phyloP scores from a whole-genome alignment of 2,329 filamentous ascomycete genomes.

The Fusarium zealandicum region DNA sequence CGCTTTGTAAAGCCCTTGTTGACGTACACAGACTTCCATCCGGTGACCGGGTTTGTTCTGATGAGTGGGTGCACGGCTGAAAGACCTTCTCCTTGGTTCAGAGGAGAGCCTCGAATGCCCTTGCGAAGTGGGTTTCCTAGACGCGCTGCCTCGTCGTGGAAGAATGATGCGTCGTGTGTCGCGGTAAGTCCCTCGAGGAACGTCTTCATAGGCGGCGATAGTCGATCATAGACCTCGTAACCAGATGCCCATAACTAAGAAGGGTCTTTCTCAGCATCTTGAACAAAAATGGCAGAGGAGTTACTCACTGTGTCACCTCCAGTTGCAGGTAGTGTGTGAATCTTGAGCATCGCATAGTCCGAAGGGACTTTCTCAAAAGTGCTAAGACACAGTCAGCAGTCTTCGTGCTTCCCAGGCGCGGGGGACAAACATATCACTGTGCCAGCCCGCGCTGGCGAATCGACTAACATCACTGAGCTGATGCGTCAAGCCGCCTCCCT shows the following conservation, averaged over 20 bases:
- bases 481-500: constrained; percentile 59
- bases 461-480: constrained; percentile 58
- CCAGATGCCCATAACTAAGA: constrained; percentile 66
- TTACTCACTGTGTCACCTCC: constrained; percentile 60
- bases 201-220: constrained; percentile 56
- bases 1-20: constrained; percentile 60
- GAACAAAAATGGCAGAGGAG: neutral
- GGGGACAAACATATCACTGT: constrained; percentile 57
- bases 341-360: constrained; percentile 67
- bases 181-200: constrained; percentile 59
- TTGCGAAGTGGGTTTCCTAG: constrained; percentile 56
- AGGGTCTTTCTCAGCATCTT: constrained; percentile 47
- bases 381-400: constrained; percentile 27
- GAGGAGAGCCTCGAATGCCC: constrained; percentile 58
- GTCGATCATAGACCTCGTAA: constrained; percentile 65
- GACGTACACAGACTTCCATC: constrained; percentile 63
- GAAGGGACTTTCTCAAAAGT: constrained; percentile 65
- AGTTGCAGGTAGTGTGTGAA: constrained; percentile 62
- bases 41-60: constrained; percentile 67
- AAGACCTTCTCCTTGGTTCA: constrained; percentile 63
- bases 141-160: constrained; percentile 57
- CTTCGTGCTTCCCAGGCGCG: neutral
- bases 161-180: constrained; percentile 56
- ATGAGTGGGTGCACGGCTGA: constrained; percentile 61
- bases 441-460: constrained; percentile 55